Base-by-base conservation (phyloP, 345 rosid species). In the Acer negundo region DNA sequence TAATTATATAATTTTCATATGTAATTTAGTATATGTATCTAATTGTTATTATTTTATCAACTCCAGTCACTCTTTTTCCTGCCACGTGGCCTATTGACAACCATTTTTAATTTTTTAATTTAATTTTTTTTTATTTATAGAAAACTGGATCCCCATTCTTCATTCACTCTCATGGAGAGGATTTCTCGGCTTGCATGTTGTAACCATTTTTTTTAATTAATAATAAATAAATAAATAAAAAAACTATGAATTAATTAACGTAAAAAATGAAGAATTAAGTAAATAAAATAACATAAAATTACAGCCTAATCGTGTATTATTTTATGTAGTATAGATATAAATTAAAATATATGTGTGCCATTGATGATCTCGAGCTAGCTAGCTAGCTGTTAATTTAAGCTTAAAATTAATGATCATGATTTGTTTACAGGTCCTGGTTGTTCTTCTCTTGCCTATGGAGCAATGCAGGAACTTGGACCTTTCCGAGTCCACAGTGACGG, bases 381-480 rank as follows among this genome's bases (percentile, higher is more conserved):
- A 62, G 15, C 15, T 62, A 26, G 35, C 3, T 64, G 5, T 58
- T 20, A 8, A 68, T 31, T 31, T 31, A 28, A 28, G 31, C 31
- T 28, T 28, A 28, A 28, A 28, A 28, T 46, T 23, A 12, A 62
- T 26, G 51, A 2, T 49, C 8, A 62, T 26, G 51, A 3, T 62
- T 67, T 9, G 22, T 69, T n/a, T 66, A 73, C 85, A 88, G 96
- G 97, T n/a, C 94, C 94, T 1, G 92, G 89, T 1, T 90, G 90
- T 69, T 90, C 94, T 38, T 89, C 97, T 47, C 78, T 90, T 49
- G 87, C 51, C 4, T 73, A 80, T 73, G 91, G 91, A 72, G 94
- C 90, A 23, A 79, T 90, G 85, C 19, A 44, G 71, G 93, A 79
- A 75, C 82, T 85, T 40, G 97, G 97, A 77, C 93, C 94, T 5